Conservation (phyloP, 75 land plant genomes). For the Chamaecyparis obtusa region DNA sequence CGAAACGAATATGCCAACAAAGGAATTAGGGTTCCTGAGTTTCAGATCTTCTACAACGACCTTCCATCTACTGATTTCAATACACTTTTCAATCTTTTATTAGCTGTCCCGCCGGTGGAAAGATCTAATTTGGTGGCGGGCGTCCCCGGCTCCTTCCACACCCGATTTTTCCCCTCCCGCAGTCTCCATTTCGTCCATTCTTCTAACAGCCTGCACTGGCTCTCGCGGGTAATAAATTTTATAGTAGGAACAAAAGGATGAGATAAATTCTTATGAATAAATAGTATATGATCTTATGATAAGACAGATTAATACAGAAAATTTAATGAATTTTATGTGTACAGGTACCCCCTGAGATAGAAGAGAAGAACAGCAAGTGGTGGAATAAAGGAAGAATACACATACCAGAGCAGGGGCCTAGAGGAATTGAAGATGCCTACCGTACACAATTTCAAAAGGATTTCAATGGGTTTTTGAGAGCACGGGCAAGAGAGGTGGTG, state of each 20-base stretch:
- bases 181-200: constrained; percentile 32
- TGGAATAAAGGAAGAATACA: constrained; percentile 44
- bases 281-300: too few relatives aligned
- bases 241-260: too few relatives aligned
- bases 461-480: constrained; percentile 28
- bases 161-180: constrained; percentile 27
- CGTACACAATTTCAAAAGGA: constrained; percentile 29
- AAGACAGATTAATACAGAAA: too few relatives aligned
- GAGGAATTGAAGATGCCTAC: constrained; percentile 27
- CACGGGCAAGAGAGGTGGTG: constrained; percentile 41
- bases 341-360: constrained; percentile 40
- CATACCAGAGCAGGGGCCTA: constrained; percentile 30
- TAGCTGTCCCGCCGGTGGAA: constrained; percentile 5
- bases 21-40: constrained; percentile 25
- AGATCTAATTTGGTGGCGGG: constrained; percentile 26
- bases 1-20: not conserved
- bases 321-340: not conserved
- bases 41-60: constrained; percentile 50
- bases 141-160: constrained; percentile 39
- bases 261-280: too few relatives aligned
- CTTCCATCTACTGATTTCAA: constrained; percentile 69
- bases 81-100: constrained; percentile 42
- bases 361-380: constrained; percentile 24
- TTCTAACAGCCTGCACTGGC: constrained; percentile 35
- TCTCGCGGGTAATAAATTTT: constrained; percentile 37